Percentiles rank a stretch among this genome's conserved stretches.
Evolutionary conservation across 768 basidiomycete species (phyloP).

Genomic region (Boletus rubroflammeus): DNA sequence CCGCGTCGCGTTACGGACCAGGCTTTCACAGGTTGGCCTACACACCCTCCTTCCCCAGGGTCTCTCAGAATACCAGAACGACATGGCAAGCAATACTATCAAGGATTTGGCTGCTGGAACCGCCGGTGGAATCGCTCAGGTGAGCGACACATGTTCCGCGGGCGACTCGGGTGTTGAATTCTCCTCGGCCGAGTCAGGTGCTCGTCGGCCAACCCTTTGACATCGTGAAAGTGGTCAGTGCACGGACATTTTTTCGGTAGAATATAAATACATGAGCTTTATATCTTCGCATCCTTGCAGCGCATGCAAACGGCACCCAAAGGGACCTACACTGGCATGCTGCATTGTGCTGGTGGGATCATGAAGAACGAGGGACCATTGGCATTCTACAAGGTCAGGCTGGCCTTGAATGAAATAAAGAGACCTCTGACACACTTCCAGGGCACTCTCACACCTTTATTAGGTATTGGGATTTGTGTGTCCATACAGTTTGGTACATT

Average conservation of each 20-base stretch:
- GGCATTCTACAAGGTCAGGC: conserved; percentile 87
- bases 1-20: not conserved
- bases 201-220: conserved; percentile 94
- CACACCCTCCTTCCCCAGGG: not conserved
- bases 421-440: conserved; percentile 29
- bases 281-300: conserved; percentile 37
- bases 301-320: conserved; percentile 92
- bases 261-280: not conserved
- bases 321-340: conserved; percentile 85
- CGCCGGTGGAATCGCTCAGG: conserved; percentile 88
- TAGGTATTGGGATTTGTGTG: conserved; percentile 92
- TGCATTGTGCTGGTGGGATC: conserved; percentile 88
- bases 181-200: conserved; percentile 45
- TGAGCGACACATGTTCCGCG: conserved; percentile 22
- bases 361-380: conserved; percentile 87
- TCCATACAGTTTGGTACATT: conserved; percentile 94
- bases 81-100: conserved; percentile 51
- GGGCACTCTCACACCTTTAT: conserved; percentile 87
- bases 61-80: conserved; percentile 9
- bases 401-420: not conserved
- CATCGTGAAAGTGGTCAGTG: conserved; percentile 91
- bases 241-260: not conserved
- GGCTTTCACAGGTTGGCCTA: not conserved
- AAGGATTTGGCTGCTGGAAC: conserved; percentile 91
- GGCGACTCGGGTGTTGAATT: not conserved